Conservation (phyloP, 352 stramenopile genomes). For the Pelagophyceae sp. region DNA sequence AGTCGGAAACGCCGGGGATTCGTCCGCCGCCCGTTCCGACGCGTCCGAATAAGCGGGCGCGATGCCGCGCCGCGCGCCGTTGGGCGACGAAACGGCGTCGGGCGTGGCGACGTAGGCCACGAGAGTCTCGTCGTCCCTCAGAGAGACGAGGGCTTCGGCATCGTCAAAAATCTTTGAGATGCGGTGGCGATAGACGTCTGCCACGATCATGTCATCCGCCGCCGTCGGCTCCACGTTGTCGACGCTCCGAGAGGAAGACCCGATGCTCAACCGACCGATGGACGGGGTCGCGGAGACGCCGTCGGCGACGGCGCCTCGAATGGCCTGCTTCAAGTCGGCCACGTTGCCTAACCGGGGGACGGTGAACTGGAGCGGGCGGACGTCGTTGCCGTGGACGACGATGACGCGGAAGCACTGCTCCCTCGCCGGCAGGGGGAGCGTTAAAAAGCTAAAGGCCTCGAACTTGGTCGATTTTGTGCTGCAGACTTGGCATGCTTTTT, state of each 20-base stretch:
- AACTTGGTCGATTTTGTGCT: slow-evolving; percentile 39
- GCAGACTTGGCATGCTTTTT: slow-evolving; percentile 44
- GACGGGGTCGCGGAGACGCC: not conserved
- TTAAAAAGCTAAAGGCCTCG: slow-evolving; percentile 45
- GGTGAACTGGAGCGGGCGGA: slow-evolving; percentile 18
- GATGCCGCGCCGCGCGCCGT: not conserved
- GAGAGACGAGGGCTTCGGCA: slow-evolving; percentile 23
- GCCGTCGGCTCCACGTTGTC: too few species aligned
- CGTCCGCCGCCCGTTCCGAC: slow-evolving; percentile 34
- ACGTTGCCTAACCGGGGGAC: slow-evolving; percentile 29
- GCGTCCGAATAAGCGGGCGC: slow-evolving; percentile 37
- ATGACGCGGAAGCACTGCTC: not conserved
- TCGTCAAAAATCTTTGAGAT: slow-evolving; percentile 27
- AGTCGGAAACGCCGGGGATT: slow-evolving; percentile 28
- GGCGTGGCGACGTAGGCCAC: slow-evolving; percentile 23
- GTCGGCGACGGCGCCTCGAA: slow-evolving; percentile 20
- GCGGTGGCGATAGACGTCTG: slow-evolving; percentile 23
- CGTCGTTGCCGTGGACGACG: not conserved
- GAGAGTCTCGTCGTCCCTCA: slow-evolving; percentile 31
- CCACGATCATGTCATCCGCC: slow-evolving; percentile 21
- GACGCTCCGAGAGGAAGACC: too few species aligned
- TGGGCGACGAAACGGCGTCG: not conserved
- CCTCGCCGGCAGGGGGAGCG: slow-evolving; percentile 31
- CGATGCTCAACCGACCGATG: not conserved
- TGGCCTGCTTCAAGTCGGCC: slow-evolving; percentile 28